phyloP scores from a whole-genome alignment of 768 basidiomycete species.

The Termitomyces sp. region DNA sequence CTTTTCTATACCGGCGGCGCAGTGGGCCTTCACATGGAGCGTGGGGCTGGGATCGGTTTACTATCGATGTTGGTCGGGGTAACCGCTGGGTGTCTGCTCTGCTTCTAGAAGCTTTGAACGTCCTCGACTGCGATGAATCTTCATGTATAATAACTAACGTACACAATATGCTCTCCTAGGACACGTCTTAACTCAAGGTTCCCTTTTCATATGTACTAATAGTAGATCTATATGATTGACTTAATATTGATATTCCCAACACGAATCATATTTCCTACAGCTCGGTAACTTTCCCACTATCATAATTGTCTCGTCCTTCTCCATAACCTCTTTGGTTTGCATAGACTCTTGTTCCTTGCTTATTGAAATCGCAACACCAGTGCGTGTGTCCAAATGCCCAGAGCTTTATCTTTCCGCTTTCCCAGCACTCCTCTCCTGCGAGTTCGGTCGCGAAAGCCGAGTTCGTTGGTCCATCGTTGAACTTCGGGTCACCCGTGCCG shows the following conservation, averaged over 20 bases:
- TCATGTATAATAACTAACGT: not conserved
- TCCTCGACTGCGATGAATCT: not conserved
- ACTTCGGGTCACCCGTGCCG: constrained; percentile 26
- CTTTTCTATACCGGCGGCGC: constrained; percentile 10
- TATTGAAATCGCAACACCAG: constrained; percentile 29
- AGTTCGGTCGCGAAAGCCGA: constrained; percentile 29
- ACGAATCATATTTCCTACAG: not conserved
- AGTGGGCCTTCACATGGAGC: not conserved
- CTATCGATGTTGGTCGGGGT: not conserved
- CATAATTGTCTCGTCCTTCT: not conserved
- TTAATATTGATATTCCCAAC: not conserved
- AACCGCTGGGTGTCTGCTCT: not conserved
- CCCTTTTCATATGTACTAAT: not conserved
- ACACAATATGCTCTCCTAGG: not conserved
- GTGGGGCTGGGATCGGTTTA: not conserved
- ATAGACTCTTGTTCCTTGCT: constrained; percentile 24
- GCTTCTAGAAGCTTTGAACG: not conserved
- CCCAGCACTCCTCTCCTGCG: constrained; percentile 20
- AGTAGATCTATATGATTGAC: not conserved
- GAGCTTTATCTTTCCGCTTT: constrained; percentile 16
- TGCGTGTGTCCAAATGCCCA: constrained; percentile 41
- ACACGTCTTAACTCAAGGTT: not conserved
- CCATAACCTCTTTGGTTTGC: constrained; percentile 29
- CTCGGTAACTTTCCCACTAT: constrained; percentile 1
- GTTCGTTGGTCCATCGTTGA: constrained; percentile 15